Evolutionary conservation across 768 basidiomycete species (phyloP).

Genomic region (Cystofilobasidium bisporidii): DNA sequence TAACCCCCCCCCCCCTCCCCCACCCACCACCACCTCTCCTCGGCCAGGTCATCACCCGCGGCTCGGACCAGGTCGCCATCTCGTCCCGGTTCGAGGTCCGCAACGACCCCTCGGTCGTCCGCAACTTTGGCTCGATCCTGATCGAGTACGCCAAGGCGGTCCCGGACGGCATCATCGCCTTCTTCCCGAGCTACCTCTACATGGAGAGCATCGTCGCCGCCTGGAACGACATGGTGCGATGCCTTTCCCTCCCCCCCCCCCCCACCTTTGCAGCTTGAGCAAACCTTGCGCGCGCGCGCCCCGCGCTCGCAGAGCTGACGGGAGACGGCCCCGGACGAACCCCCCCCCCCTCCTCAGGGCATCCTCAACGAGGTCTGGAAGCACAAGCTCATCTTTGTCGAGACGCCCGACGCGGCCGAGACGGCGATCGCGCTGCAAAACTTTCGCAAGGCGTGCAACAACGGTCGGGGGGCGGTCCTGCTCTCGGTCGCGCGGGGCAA

Average conservation of each 20-base stretch:
- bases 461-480: slow-evolving; percentile 91
- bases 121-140: slow-evolving; percentile 96
- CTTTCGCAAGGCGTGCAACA: slow-evolving; percentile 94
- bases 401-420: slow-evolving; percentile 97
- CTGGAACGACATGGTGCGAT: slow-evolving; percentile 97
- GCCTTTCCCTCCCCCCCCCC: too few relatives aligned
- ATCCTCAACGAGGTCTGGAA: slow-evolving; percentile 99
- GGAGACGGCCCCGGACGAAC: too few relatives aligned
- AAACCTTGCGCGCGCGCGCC: too few relatives aligned
- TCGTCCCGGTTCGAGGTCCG: slow-evolving; percentile 97
- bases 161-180: slow-evolving; percentile 95
- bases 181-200: slow-evolving; percentile 98
- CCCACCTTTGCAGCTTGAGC: too few relatives aligned
- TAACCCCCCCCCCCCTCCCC: too few relatives aligned
- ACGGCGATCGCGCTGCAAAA: slow-evolving; percentile 97
- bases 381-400: slow-evolving; percentile 96
- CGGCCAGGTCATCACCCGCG: slow-evolving; percentile 83
- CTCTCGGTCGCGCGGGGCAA: slow-evolving; percentile 97
- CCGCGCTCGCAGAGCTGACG: too few relatives aligned
- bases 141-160: slow-evolving; percentile 97
- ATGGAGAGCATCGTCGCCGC: slow-evolving; percentile 99
- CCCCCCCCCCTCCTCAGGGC: slow-evolving; percentile 50
- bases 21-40: background rate
- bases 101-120: slow-evolving; percentile 96
- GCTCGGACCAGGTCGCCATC: slow-evolving; percentile 96